A percentile compares a stretch with the other conserved stretches of the same genome.
Conservation (phyloP, 257 asterid species). For the Primulina tabacum region DNA sequence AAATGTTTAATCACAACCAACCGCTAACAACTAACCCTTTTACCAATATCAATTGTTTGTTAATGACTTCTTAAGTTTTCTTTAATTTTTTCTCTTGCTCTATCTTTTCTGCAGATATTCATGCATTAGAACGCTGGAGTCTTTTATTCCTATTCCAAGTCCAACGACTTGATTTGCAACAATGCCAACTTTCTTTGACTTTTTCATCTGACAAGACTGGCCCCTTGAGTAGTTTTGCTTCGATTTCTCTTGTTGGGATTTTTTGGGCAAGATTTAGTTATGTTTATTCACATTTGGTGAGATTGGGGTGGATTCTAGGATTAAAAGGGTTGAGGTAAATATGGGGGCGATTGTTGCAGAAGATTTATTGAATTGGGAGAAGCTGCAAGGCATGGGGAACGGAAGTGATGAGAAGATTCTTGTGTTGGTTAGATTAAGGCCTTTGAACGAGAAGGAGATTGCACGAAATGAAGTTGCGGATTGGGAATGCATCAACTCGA, state of each 20-base stretch:
- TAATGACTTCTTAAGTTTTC: slow-evolving; percentile 34
- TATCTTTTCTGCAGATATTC: slow-evolving; percentile 42
- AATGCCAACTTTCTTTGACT: not conserved
- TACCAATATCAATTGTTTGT: slow-evolving; percentile 22
- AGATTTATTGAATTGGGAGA: slow-evolving; percentile 76
- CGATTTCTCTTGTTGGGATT: not conserved
- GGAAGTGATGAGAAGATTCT: slow-evolving; percentile 79
- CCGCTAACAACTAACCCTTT: slow-evolving; percentile 31
- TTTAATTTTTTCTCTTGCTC: slow-evolving; percentile 25
- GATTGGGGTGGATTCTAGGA: slow-evolving; percentile 32
- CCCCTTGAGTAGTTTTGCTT: not conserved
- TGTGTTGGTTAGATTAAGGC: slow-evolving; percentile 95
- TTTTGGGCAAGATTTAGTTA: not conserved
- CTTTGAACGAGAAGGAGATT: slow-evolving; percentile 90
- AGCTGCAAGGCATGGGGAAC: slow-evolving; percentile 55
- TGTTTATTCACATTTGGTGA: slow-evolving; percentile 16
- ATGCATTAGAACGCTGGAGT: slow-evolving; percentile 32
- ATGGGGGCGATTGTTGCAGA: slow-evolving; percentile 94
- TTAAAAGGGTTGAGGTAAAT: slow-evolving; percentile 22
- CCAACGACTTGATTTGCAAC: not conserved
- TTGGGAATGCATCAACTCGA: slow-evolving; percentile 97
- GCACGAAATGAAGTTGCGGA: slow-evolving; percentile 77
- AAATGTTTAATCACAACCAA: slow-evolving; percentile 70
- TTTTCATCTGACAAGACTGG: not conserved
- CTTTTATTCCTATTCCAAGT: slow-evolving; percentile 18